Evolutionary conservation across 1,284 basidiomycete genomes (phyloP), one percentile per base, ranked within the genome.

Genomic region (Papiliotrema fonsecae): DNA sequence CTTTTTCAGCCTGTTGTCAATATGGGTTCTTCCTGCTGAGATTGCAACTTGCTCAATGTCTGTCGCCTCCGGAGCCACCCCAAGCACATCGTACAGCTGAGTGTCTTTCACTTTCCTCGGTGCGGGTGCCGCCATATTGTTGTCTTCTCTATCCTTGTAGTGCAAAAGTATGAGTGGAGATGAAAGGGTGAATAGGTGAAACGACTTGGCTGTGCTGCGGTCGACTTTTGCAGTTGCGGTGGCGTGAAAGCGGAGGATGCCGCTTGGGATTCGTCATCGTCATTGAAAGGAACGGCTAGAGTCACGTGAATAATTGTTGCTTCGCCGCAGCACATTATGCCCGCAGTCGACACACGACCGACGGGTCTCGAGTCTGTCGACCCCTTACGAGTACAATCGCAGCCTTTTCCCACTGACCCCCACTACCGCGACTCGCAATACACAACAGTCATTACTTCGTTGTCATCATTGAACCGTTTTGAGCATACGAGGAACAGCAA

Each of bases 1-100:
- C 77, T 93, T 97, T 79, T 97, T 98, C 60, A 97, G 75, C 51
- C 72, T 74, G 55, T 38, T 18, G n/a, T 25, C 16, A 24, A 21
- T 28, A 16, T 24, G 18, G 22, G 31, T 25, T 14, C 35, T 36
- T 7, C 30, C 31, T 24, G 3, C 6, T 19, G 16, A 32, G 37
- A 10, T 30, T 11, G 11, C 11, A 6, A 56, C 67, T 42, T 43
- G 71, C 70, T 73, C 69, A 38, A 74, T 64, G 30, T 73, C 69
- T 1, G 65, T 65, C 9, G 69, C 70, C 47, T 70, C 69, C 10
- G 67, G 65, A 36, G 54, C 39, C 19, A 74, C 72, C 36, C 65
- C 71, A 25, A 74, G 61, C 35, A 71, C 45, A 54, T 74, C 72
- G 59, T 74, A 74, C 25, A 71, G 60, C 44, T 65, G 61, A 1